Conservation (phyloP, 805 yeast genomes). For the Saturnispora saitoi region DNA sequence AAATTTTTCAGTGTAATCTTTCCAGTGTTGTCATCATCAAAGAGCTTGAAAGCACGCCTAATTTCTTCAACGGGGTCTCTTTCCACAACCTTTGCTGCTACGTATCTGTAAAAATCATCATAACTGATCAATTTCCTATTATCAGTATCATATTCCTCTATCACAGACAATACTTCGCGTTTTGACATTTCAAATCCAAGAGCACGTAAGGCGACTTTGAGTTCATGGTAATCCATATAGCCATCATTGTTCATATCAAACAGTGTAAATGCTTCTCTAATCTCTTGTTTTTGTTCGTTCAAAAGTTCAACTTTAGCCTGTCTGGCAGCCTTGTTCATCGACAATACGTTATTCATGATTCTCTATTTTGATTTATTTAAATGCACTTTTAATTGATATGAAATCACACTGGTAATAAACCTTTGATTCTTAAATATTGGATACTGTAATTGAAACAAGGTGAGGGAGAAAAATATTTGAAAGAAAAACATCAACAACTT, state of each 20-base stretch:
- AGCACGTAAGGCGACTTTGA: conserved; percentile 90
- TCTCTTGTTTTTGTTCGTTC: conserved; percentile 85
- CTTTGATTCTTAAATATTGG: too few relatives aligned
- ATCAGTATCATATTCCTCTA: conserved; percentile 75
- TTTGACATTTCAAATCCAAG: conserved; percentile 81
- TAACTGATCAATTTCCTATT: conserved; percentile 64
- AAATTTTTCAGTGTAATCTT: conserved; percentile 74
- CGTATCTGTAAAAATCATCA: conserved; percentile 73
- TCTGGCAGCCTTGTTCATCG: conserved; percentile 20
- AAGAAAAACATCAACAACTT: not conserved
- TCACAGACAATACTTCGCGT: conserved; percentile 63
- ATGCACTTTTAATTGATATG: too few relatives aligned
- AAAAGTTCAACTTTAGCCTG: conserved; percentile 57
- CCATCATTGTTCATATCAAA: conserved; percentile 94
- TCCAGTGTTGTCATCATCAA: conserved; percentile 85
- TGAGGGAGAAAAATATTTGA: not conserved
- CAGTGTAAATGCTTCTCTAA: conserved; percentile 81
- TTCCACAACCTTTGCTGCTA: conserved; percentile 72
- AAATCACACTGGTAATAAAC: too few relatives aligned
- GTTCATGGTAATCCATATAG: conserved; percentile 81
- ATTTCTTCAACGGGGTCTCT: conserved; percentile 93
- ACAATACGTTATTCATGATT: conserved; percentile 8
- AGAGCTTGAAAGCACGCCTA: conserved; percentile 76
- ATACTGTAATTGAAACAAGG: too few relatives aligned
- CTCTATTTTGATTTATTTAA: not conserved